phyloP scores from a whole-genome alignment of 108 stramenopile species.

The Epipyxis sp. region DNA sequence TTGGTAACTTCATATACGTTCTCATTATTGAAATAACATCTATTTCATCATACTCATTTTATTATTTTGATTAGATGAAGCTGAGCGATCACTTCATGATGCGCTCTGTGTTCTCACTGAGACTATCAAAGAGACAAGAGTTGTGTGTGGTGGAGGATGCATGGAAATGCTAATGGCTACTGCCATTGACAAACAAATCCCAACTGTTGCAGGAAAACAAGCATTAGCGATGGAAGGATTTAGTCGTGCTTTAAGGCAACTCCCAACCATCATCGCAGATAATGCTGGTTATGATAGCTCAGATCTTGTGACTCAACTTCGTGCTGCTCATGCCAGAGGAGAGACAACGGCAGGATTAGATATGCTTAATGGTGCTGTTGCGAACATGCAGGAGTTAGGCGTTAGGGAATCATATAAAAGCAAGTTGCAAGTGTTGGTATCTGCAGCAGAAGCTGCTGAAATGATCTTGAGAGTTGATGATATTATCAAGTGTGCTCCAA shows the following conservation, averaged over 20 bases:
- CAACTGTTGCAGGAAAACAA: constrained; percentile 87
- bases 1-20: too few species aligned
- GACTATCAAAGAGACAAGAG: constrained; percentile 85
- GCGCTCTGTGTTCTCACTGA: constrained; percentile 89
- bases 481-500: constrained; percentile 96
- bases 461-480: constrained; percentile 98
- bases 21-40: constrained; percentile 64
- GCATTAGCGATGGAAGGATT: constrained; percentile 97
- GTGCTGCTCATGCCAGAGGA: constrained; percentile 83
- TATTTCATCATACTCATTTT: not conserved
- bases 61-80: constrained; percentile 22
- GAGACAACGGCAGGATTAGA: constrained; percentile 77
- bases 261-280: constrained; percentile 97
- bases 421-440: constrained; percentile 90
- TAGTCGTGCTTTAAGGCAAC: constrained; percentile 83
- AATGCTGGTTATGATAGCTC: constrained; percentile 99
- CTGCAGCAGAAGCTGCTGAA: constrained; percentile 97
- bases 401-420: constrained; percentile 89
- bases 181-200: constrained; percentile 81
- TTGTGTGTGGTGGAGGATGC: constrained; percentile 93
- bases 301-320: constrained; percentile 88
- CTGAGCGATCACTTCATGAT: constrained; percentile 79
- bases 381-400: constrained; percentile 89
- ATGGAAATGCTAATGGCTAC: constrained; percentile 77
- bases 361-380: constrained; percentile 87